These are phyloP conservation scores for Anaeramoeba ignava DNA, from an alignment of 78 protist genomes.

Conservation along the genomic window DNA sequence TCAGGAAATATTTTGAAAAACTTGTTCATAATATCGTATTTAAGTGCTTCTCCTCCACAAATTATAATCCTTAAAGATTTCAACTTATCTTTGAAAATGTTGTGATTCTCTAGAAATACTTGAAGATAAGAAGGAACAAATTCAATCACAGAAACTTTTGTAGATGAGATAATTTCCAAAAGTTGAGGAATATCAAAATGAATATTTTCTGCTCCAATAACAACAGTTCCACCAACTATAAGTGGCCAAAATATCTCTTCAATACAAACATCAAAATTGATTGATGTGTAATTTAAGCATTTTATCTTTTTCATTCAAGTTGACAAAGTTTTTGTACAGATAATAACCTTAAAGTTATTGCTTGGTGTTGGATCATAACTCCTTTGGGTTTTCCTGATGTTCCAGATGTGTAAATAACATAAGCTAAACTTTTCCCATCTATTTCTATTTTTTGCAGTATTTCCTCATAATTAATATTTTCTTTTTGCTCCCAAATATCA, in stretches of 20 bases:
- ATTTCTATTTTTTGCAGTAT: no score
- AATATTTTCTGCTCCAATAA: neutral
- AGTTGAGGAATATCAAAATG: neutral
- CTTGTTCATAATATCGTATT: neutral
- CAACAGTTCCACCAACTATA: neutral
- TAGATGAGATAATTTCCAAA: neutral
- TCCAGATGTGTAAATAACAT: slow-evolving; percentile 29
- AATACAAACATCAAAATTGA: neutral
- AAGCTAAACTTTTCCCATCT: no score
- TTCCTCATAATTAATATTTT: no score
- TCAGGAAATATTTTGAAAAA: no score
- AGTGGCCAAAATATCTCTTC: neutral
- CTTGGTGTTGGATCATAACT: neutral
- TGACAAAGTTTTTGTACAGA: neutral
- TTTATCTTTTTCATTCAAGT: neutral
- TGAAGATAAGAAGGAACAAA: neutral
- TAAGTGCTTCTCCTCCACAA: slow-evolving; percentile 7
- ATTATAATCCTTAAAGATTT: neutral
- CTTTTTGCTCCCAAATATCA: no score
- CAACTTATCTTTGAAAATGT: neutral
- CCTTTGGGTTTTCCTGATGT: slow-evolving; percentile 28
- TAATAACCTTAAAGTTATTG: neutral
- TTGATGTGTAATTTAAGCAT: neutral
- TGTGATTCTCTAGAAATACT: neutral
- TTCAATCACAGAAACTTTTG: neutral